phyloP scores from a whole-genome alignment of 129 eudicot species.

The Gnaphalium uliginosum region DNA sequence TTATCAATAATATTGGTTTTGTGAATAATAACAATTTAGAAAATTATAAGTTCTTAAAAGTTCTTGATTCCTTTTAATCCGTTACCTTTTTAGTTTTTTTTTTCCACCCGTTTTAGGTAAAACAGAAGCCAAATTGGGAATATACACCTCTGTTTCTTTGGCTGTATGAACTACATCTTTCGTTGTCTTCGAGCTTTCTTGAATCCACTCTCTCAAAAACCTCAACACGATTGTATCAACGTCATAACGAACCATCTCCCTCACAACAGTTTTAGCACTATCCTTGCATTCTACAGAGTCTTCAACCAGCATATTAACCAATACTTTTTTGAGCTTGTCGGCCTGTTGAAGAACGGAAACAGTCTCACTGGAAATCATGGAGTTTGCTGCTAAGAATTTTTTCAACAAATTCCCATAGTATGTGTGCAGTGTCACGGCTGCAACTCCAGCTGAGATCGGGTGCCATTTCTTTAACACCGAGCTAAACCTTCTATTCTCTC shows the following conservation, averaged over 20 bases:
- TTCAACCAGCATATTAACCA: slow-evolving; percentile 84
- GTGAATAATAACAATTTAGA: too few species aligned
- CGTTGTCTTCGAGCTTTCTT: slow-evolving; percentile 55
- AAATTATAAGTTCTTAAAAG: not conserved
- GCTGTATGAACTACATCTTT: slow-evolving; percentile 58
- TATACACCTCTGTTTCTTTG: slow-evolving; percentile 58
- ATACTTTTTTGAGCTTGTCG: slow-evolving; percentile 71
- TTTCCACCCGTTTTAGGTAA: not conserved
- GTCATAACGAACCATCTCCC: slow-evolving; percentile 82
- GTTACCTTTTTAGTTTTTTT: not conserved
- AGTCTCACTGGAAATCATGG: slow-evolving; percentile 49
- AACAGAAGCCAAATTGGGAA: not conserved
- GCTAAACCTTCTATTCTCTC: slow-evolving; percentile 63
- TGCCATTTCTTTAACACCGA: slow-evolving; percentile 75
- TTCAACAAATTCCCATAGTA: slow-evolving; percentile 67
- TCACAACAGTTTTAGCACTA: slow-evolving; percentile 62
- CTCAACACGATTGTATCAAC: slow-evolving; percentile 60
- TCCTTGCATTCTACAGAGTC: slow-evolving; percentile 79
- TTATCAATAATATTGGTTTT: too few species aligned
- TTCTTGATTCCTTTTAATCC: too few species aligned
- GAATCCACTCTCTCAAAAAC: slow-evolving; percentile 59
- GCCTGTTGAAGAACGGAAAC: slow-evolving; percentile 68
- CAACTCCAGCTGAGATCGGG: slow-evolving; percentile 86
- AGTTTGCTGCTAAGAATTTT: slow-evolving; percentile 57
- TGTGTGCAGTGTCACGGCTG: slow-evolving; percentile 70